phyloP scores from a whole-genome alignment of 176 grass and related monocot species.

The Rhipidocladum racemiflorum region DNA sequence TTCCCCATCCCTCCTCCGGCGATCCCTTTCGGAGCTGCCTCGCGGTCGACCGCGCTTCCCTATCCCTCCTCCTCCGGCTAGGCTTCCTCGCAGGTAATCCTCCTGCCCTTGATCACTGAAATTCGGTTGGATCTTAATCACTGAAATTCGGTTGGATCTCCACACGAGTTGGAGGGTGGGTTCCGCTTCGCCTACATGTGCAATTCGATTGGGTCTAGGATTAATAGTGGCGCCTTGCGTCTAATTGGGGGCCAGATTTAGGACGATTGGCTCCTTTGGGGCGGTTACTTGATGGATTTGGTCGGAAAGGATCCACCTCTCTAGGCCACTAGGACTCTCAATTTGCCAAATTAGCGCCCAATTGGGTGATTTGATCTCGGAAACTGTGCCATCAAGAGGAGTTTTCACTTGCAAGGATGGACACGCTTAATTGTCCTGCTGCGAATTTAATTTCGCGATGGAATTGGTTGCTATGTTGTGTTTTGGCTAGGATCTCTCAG shows the following conservation, averaged over 20 bases:
- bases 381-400: background rate
- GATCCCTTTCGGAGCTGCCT: no score
- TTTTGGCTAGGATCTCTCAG: background rate
- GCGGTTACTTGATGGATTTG: background rate
- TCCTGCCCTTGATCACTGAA: background rate
- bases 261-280: background rate
- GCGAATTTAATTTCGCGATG: background rate
- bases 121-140: background rate
- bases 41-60: no score
- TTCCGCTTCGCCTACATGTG: background rate
- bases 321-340: background rate
- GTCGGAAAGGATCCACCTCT: no score
- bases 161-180: background rate
- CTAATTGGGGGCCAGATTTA: background rate
- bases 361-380: background rate
- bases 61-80: background rate
- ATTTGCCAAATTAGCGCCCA: background rate
- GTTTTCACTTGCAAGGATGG: background rate
- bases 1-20: no score
- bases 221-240: no score
- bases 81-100: constrained; percentile 13
- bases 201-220: background rate
- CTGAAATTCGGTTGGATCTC: no score
- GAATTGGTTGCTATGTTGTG: background rate
- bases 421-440: background rate